phyloP scores from a whole-genome alignment of 2,329 filamentous ascomycete species.

The Sarocladium oryzae region DNA sequence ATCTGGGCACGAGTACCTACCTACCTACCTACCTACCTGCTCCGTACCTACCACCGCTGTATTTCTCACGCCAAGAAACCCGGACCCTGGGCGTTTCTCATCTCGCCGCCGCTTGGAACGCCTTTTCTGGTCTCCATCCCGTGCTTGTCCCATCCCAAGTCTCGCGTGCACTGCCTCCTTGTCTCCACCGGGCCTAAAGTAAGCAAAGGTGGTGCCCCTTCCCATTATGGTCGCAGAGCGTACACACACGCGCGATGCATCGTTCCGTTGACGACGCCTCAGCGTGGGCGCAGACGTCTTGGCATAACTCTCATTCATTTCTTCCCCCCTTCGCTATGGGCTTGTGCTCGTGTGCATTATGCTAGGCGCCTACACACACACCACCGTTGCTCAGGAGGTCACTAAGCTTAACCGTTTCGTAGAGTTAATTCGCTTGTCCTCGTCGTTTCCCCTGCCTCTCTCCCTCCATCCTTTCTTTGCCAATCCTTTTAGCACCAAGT shows the following conservation, averaged over 20 bases:
- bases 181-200: too few relatives aligned
- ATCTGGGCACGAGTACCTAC: too few relatives aligned
- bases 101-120: neutral
- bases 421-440: neutral
- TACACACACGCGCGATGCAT: neutral
- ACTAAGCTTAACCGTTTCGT: neutral
- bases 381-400: neutral
- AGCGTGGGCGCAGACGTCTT: conserved; percentile 2
- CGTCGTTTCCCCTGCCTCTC: neutral
- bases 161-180: conserved; percentile 5
- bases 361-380: neutral
- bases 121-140: neutral
- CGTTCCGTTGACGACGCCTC: conserved; percentile 1
- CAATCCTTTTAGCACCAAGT: conserved; percentile 5
- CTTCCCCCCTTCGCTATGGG: neutral
- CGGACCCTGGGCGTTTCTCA: neutral
- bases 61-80: conserved; percentile 3
- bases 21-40: neutral
- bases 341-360: neutral
- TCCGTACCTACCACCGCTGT: neutral
- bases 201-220: too few relatives aligned
- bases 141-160: neutral
- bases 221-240: too few relatives aligned
- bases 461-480: conserved; percentile 1
- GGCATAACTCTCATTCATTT: neutral